A percentile compares a stretch with the other conserved stretches of the same genome.
Evolutionary conservation across 2,329 filamentous ascomycete genomes (phyloP).

Genomic region (Macroventuria anomochaeta): DNA sequence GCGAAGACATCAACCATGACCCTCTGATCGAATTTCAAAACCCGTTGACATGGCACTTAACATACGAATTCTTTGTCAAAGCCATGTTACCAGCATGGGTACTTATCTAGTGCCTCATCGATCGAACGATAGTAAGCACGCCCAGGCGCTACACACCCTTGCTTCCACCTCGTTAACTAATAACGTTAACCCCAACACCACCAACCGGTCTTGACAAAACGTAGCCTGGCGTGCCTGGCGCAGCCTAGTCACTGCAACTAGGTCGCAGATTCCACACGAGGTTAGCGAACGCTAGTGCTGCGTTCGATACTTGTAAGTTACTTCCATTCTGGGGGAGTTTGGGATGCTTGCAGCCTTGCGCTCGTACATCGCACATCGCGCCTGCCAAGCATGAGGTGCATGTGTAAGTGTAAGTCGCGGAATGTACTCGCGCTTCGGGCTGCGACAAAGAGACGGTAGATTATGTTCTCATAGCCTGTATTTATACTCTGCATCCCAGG

Average conservation of each 20-base stretch:
- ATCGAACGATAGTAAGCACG: slow-evolving; percentile 10
- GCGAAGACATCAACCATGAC: too few relatives aligned
- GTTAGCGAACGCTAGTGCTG: slow-evolving; percentile 21
- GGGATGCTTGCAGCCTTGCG: neutral
- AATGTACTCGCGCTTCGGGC: too few relatives aligned
- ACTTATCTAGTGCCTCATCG: neutral
- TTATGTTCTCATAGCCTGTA: too few relatives aligned
- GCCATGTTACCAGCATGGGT: too few relatives aligned
- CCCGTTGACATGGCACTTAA: too few relatives aligned
- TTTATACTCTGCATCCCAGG: too few relatives aligned
- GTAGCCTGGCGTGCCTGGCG: slow-evolving; percentile 15
- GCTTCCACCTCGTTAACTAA: slow-evolving; percentile 9
- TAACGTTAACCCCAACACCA: slow-evolving; percentile 8
- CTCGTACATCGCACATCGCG: too few relatives aligned
- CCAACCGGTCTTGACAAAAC: neutral
- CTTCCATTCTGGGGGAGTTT: neutral
- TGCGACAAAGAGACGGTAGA: too few relatives aligned
- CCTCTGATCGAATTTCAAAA: too few relatives aligned
- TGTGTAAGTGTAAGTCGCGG: too few relatives aligned
- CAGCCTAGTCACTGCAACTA: slow-evolving; percentile 13
- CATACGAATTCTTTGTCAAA: too few relatives aligned
- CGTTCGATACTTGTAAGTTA: slow-evolving; percentile 11
- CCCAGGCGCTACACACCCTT: slow-evolving; percentile 14
- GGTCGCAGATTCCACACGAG: slow-evolving; percentile 8
- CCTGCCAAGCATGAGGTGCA: too few relatives aligned